A percentile compares a stretch with the other conserved stretches of the same genome.
phyloP scores from a whole-genome alignment of 2,329 filamentous ascomycete genomes.

The Ophiocordyceps camponoti-rufipedis region DNA sequence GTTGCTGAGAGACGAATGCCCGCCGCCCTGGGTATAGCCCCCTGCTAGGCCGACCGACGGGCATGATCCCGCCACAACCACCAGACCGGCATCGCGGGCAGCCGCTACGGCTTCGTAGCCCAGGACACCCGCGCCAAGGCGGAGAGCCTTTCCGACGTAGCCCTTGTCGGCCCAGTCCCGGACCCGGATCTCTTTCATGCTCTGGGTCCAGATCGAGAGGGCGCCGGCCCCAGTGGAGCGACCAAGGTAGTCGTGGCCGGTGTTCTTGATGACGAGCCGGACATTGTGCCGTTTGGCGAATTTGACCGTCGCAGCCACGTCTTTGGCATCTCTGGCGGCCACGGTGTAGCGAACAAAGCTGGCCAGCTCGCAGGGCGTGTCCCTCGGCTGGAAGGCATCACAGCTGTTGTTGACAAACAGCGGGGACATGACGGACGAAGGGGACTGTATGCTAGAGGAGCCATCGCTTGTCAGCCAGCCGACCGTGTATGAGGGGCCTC shows the following conservation, averaged over 20 bases:
- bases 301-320: constrained; percentile 6
- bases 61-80: constrained; percentile 36
- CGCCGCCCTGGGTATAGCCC: constrained; percentile 43
- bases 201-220: constrained; percentile 22
- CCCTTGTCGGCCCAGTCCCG: constrained; percentile 18
- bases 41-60: constrained; percentile 38
- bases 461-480: not conserved
- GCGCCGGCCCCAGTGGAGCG: constrained; percentile 35
- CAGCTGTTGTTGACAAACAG: constrained; percentile 13
- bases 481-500: not conserved
- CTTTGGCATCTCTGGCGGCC: constrained; percentile 4
- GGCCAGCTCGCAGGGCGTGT: constrained; percentile 20
- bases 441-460: not conserved
- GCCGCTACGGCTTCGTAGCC: constrained; percentile 28
- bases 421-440: constrained; percentile 12
- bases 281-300: constrained; percentile 20
- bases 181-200: constrained; percentile 21
- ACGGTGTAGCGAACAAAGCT: constrained; percentile 18
- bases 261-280: constrained; percentile 32
- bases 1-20: constrained; percentile 32
- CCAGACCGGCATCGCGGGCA: constrained; percentile 25
- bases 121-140: constrained; percentile 34
- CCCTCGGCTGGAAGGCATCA: constrained; percentile 15
- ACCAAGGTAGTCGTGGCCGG: constrained; percentile 35
- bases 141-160: constrained; percentile 33